A percentile compares a stretch with the other conserved stretches of the same genome.
Conservation (phyloP, 768 basidiomycete genomes). For the Russula lepida region DNA sequence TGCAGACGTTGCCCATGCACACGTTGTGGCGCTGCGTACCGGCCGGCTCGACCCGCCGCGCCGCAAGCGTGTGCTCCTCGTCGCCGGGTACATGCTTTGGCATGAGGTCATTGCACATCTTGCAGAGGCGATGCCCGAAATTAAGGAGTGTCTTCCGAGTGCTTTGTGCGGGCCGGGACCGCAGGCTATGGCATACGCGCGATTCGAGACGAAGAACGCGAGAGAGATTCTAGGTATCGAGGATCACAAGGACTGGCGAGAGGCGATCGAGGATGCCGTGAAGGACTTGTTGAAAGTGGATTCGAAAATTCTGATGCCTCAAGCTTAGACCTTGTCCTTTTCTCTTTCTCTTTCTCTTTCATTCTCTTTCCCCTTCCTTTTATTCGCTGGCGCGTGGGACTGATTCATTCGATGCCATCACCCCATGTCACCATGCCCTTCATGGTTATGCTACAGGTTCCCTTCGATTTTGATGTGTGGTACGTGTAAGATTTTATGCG, state of each 20-base stretch:
- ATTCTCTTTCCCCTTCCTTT: neutral
- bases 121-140: slow-evolving; percentile 1
- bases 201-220: slow-evolving; percentile 10
- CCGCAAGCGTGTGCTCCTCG: slow-evolving; percentile 13
- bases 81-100: slow-evolving; percentile 12
- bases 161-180: neutral
- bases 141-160: slow-evolving; percentile 11
- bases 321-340: neutral
- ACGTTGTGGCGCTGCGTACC: slow-evolving; percentile 9
- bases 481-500: neutral
- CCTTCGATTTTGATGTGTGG: neutral
- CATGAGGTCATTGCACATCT: slow-evolving; percentile 11
- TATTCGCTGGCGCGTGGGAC: neutral
- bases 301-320: neutral
- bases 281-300: slow-evolving; percentile 3
- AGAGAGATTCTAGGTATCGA: slow-evolving; percentile 11
- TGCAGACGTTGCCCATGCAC: slow-evolving; percentile 6
- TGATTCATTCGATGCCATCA: neutral
- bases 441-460: neutral
- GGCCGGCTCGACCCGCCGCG: neutral
- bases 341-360: neutral
- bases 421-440: neutral
- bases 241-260: neutral
- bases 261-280: slow-evolving; percentile 13
- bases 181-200: neutral